Percentiles rank a stretch among this genome's conserved stretches.
These are phyloP conservation scores for Geosmithia putterillii DNA, from an alignment of 2,329 filamentous ascomycete genomes.

Conservation along the genomic window DNA sequence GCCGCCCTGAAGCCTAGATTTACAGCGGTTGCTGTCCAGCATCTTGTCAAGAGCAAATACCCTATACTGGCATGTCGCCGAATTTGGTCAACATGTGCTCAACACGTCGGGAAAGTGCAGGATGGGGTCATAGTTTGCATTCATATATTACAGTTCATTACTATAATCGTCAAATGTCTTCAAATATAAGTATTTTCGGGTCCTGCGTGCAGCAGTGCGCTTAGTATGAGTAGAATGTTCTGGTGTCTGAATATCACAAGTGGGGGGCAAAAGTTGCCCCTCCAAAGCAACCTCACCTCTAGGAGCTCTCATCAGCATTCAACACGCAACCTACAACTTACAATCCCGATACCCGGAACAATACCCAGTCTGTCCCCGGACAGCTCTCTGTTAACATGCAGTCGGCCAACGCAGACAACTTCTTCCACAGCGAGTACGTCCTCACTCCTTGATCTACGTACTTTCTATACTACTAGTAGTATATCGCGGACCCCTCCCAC, in stretches of 20 bases:
- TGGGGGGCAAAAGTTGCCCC: neutral
- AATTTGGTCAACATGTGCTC: too few species aligned
- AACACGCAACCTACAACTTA: neutral
- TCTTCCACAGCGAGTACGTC: conserved; percentile 83
- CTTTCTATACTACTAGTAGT: conserved; percentile 16
- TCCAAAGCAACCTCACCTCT: neutral
- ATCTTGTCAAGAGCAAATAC: too few species aligned
- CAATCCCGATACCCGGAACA: neutral
- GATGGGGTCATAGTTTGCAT: too few species aligned
- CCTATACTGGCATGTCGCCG: too few species aligned
- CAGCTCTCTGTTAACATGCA: conserved; percentile 34
- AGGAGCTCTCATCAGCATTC: neutral
- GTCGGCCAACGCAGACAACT: conserved; percentile 64
- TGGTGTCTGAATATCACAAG: neutral
- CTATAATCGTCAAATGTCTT: too few species aligned
- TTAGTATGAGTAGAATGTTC: neutral
- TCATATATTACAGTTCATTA: too few species aligned
- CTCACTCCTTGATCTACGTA: conserved; percentile 5
- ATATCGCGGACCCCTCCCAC: neutral
- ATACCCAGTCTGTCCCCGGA: neutral
- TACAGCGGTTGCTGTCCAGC: too few species aligned
- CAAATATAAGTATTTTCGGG: too few species aligned
- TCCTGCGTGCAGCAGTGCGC: too few species aligned
- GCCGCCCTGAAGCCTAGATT: too few species aligned
- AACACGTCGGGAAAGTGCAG: too few species aligned